Base-by-base conservation (phyloP, 2,329 filamentous ascomycete genomes). In the Sporothrix phasma region DNA sequence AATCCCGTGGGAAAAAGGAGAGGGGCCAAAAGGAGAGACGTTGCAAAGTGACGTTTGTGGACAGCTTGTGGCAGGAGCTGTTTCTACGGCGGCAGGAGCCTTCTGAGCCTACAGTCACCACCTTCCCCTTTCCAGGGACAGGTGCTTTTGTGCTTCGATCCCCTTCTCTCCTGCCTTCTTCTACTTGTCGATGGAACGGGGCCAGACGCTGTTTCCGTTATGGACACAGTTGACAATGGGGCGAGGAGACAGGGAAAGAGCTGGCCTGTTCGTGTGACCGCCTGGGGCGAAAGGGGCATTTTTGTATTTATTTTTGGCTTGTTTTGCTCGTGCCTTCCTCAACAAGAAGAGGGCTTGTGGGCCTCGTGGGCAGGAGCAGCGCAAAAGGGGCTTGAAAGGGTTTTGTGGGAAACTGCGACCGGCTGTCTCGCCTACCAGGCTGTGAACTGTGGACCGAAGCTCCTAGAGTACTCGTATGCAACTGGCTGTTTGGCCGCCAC, bases 31-130 rank as follows among this genome's bases (percentile, higher is more conserved):
- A 49, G 45, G 45, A 26, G 31, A 39, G 59, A 29, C 22, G 43
- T 61, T 61, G 31, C 56, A 49, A 49, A 34, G 59, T 61, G 59
- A 61, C 59, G 59, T 49, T 61, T 31, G 45, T 11, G 45, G 45
- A 29, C 19, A 26, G 29, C 49, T 41, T 41, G 59, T 49, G 59
- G 59, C 59, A 49, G 51, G 45, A 61, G 45, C 59, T 39, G 59
- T 47, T 61, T 31, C 26, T 26, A 41, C 22, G 34, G 54, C 37
- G 56, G 17, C 39, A 59, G 56, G 56, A 45, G 24, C 56, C 41
- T 31, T 13, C n/a, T n/a, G n/a, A n/a, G n/a, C n/a, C 37, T 17
- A 19, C 43, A 31, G 3, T 58, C 11, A n/a, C 6, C 41, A 22
- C 22, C 45, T 22, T 61, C 43, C 41, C n/a, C 24, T 56, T 31